A percentile compares a stretch with the other conserved stretches of the same genome.
Evolutionary conservation across 495 filamentous ascomycete genomes (phyloP).

Genomic region (Penicillium lagena): DNA sequence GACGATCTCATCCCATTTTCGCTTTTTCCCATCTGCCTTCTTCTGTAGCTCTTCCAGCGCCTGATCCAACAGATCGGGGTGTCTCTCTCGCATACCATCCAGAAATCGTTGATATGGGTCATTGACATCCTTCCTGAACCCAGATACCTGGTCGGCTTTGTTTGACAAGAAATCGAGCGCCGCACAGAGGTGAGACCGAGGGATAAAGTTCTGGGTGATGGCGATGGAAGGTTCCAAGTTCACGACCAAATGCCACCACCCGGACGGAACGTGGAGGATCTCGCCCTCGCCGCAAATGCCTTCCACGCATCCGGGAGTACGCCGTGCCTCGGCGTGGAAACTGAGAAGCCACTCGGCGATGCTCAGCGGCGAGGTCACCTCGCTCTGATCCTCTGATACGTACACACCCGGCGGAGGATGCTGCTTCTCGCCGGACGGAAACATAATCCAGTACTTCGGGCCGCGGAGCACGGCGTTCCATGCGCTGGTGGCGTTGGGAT

Average conservation of each 20-base stretch:
- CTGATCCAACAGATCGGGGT: constrained; percentile 60
- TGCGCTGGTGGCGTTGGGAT: constrained; percentile 70
- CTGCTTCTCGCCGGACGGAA: constrained; percentile 58
- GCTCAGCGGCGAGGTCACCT: constrained; percentile 90
- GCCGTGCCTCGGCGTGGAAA: constrained; percentile 84
- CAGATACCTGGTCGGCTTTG: constrained; percentile 78
- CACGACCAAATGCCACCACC: constrained; percentile 97
- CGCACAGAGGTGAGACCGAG: constrained; percentile 62
- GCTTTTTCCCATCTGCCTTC: constrained; percentile 58
- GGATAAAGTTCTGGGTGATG: constrained; percentile 95
- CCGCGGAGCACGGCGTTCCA: constrained; percentile 95
- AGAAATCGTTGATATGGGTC: constrained; percentile 75
- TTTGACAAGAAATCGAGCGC: constrained; percentile 79
- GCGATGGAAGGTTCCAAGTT: constrained; percentile 80
- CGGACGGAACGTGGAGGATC: constrained; percentile 84
- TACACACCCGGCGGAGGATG: constrained; percentile 81
- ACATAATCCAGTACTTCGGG: constrained; percentile 98
- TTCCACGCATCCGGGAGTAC: constrained; percentile 72
- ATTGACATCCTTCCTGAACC: constrained; percentile 67
- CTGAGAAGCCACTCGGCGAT: constrained; percentile 93
- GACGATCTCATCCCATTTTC: constrained; percentile 80
- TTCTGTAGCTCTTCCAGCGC: constrained; percentile 59
- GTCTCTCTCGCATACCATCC: constrained; percentile 53
- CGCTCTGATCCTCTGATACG: constrained; percentile 85
- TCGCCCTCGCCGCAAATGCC: constrained; percentile 84